Percentiles rank a stretch among this genome's conserved stretches.
phyloP scores from a whole-genome alignment of 768 basidiomycete genomes.

The Suillus subalutaceus region DNA sequence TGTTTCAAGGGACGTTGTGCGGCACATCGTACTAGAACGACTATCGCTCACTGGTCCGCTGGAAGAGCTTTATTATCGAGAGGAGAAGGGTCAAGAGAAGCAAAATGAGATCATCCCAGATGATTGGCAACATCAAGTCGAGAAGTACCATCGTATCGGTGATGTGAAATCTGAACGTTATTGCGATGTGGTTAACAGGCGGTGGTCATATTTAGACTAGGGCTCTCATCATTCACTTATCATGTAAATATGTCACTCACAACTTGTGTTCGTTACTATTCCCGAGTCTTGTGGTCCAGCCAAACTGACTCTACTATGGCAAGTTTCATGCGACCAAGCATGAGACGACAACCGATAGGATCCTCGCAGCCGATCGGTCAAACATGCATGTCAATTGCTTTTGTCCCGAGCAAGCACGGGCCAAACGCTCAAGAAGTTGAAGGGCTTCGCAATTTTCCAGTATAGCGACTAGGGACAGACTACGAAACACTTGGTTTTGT shows the following conservation, averaged over 20 bases:
- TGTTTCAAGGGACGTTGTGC: not conserved
- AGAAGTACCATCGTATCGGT: not conserved
- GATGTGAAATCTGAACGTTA: not conserved
- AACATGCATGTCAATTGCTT: not conserved
- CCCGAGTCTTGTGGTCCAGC: too few species aligned
- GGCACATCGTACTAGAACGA: not conserved
- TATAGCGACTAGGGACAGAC: not conserved
- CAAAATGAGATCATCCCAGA: not conserved
- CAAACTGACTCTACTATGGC: too few species aligned
- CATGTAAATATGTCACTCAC: not conserved
- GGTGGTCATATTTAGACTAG: not conserved
- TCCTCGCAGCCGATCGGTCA: not conserved
- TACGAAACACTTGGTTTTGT: not conserved
- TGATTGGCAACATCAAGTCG: not conserved
- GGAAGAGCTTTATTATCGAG: not conserved
- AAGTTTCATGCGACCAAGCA: too few species aligned
- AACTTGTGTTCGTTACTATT: not conserved
- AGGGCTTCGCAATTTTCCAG: not conserved
- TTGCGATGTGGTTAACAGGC: not conserved
- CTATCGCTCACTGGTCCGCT: not conserved
- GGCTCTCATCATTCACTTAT: not conserved
- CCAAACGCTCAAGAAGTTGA: not conserved
- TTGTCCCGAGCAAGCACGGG: not conserved
- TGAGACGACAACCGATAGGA: not conserved
- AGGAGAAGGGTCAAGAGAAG: not conserved